Conservation (phyloP, 164 flowering plant species). For the Umbellularia californica region DNA sequence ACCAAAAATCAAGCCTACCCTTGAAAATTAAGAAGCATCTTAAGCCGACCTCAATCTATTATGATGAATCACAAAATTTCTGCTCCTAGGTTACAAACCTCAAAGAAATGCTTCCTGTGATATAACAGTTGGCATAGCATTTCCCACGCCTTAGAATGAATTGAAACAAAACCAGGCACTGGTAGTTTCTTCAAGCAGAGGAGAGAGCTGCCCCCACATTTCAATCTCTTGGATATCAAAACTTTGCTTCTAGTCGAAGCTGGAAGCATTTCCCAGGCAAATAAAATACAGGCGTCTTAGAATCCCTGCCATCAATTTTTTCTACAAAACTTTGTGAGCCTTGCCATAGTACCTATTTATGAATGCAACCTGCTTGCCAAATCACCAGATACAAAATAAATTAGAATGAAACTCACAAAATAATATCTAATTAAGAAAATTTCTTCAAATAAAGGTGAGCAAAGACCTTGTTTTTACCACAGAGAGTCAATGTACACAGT, state of each 20-base stretch:
- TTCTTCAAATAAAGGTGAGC: too few relatives aligned
- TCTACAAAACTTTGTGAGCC: constrained; percentile 68
- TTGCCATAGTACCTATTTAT: constrained; percentile 90
- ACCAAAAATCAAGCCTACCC: too few relatives aligned
- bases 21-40: too few relatives aligned
- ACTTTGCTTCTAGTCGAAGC: background rate
- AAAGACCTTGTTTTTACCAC: too few relatives aligned
- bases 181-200: background rate
- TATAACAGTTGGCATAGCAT: background rate
- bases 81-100: background rate
- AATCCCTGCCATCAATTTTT: constrained; percentile 16
- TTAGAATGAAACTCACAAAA: background rate
- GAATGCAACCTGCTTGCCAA: constrained; percentile 51
- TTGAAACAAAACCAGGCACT: background rate
- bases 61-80: background rate
- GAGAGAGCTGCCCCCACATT: background rate
- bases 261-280: background rate
- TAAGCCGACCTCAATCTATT: background rate
- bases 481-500: too few relatives aligned
- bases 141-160: background rate
- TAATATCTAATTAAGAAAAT: too few relatives aligned
- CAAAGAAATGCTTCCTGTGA: background rate
- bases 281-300: background rate
- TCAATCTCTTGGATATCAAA: background rate
- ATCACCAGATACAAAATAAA: background rate